Evolutionary conservation across 768 basidiomycete species (phyloP).

Genomic region (Collybia sordida): DNA sequence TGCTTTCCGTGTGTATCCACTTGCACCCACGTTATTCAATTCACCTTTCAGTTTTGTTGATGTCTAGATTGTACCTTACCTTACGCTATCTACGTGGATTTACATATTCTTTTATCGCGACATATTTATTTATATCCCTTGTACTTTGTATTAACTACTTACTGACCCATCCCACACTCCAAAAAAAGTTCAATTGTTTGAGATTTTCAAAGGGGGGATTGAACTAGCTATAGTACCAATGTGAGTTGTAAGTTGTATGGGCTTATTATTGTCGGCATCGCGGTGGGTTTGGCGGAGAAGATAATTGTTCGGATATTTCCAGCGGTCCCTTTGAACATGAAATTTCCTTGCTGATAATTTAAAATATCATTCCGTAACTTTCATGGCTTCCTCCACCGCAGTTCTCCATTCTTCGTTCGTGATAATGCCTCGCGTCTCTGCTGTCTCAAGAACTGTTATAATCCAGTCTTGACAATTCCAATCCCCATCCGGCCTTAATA

Average conservation of each 20-base stretch:
- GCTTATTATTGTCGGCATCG: no score
- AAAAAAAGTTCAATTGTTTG: no score
- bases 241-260: no score
- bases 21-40: slow-evolving; percentile 7
- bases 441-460: slow-evolving; percentile 14
- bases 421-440: slow-evolving; percentile 13
- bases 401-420: slow-evolving; percentile 2
- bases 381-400: neutral
- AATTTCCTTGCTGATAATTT: no score
- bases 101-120: slow-evolving; percentile 1
- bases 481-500: slow-evolving; percentile 21
- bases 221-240: no score
- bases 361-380: neutral
- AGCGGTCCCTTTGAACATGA: no score
- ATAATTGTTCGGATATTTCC: no score
- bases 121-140: slow-evolving; percentile 11
- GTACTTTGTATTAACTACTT: slow-evolving; percentile 4
- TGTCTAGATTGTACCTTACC: slow-evolving; percentile 35
- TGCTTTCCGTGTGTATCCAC: slow-evolving; percentile 11
- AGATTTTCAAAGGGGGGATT: no score
- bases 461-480: slow-evolving; percentile 33
- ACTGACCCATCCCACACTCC: neutral
- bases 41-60: slow-evolving; percentile 14
- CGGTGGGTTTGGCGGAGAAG: no score
- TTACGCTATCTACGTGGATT: slow-evolving; percentile 6